Conservation (phyloP, 306 rosid species). For the Clitoria ternatea region DNA sequence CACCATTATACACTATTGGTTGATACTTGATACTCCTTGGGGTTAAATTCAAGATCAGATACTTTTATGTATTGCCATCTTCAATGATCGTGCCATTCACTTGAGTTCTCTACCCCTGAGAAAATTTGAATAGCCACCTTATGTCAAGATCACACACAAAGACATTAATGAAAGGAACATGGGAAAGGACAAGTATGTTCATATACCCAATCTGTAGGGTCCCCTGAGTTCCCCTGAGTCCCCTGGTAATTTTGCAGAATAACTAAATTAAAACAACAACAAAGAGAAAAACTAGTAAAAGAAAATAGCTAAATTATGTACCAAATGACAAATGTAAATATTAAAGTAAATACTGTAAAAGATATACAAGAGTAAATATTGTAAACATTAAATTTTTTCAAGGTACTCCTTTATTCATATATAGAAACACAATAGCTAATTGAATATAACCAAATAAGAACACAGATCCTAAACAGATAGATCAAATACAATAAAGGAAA, state of each 20-base stretch:
- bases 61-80: constrained; percentile 66
- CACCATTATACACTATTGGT: too few species aligned
- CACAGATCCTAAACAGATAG: too few species aligned
- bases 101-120: constrained; percentile 92
- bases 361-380: too few species aligned
- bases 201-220: constrained; percentile 82
- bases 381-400: too few species aligned
- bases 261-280: constrained; percentile 27
- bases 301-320: neutral
- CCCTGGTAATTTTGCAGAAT: constrained; percentile 76
- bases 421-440: too few species aligned
- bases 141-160: constrained; percentile 18
- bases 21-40: too few species aligned
- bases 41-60: too few species aligned
- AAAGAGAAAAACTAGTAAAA: too few species aligned
- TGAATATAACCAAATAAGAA: too few species aligned
- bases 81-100: constrained; percentile 83
- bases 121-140: constrained; percentile 20
- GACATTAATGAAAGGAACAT: constrained; percentile 16
- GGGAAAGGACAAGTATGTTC: constrained; percentile 15
- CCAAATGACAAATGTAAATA: constrained; percentile 36
- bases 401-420: too few species aligned
- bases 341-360: constrained; percentile 85
- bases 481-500: too few species aligned
- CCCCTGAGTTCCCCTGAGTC: constrained; percentile 84